Conservation (phyloP, 129 eudicot genomes). For the Pittosporum tobira region DNA sequence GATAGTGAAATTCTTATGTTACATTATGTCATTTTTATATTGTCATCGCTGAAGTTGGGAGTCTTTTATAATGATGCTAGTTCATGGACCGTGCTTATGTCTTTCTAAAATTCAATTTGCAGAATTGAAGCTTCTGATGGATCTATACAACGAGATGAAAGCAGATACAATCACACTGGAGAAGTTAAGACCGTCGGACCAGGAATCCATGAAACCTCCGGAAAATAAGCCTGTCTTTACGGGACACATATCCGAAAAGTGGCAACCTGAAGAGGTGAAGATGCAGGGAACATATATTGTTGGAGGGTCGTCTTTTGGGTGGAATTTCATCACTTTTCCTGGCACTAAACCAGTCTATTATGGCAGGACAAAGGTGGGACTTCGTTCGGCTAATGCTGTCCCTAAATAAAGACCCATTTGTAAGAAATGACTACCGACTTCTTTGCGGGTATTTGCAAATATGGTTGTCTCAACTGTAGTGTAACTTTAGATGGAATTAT, state of each 20-base stretch:
- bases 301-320: slow-evolving; percentile 96
- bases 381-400: slow-evolving; percentile 38
- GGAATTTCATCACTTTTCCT: slow-evolving; percentile 71
- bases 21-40: no score
- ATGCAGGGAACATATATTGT: slow-evolving; percentile 59
- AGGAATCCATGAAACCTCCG: slow-evolving; percentile 17
- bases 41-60: no score
- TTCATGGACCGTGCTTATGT: neutral
- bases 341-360: slow-evolving; percentile 43
- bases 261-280: slow-evolving; percentile 14
- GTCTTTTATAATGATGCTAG: neutral
- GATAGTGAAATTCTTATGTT: no score
- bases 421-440: neutral
- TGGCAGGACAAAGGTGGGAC: slow-evolving; percentile 76
- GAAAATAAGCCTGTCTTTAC: slow-evolving; percentile 33
- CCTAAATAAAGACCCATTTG: neutral
- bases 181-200: slow-evolving; percentile 24
- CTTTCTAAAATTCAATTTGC: slow-evolving; percentile 5
- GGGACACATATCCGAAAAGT: slow-evolving; percentile 18
- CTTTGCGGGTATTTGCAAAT: neutral
- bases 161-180: slow-evolving; percentile 23
- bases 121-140: slow-evolving; percentile 67
- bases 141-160: slow-evolving; percentile 55
- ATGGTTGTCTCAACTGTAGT: neutral
- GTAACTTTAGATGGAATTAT: neutral